Evolutionary conservation across 805 yeast species (phyloP), one percentile per base, ranked within the genome.

Genomic region (Metschnikowia cerradonensis): DNA sequence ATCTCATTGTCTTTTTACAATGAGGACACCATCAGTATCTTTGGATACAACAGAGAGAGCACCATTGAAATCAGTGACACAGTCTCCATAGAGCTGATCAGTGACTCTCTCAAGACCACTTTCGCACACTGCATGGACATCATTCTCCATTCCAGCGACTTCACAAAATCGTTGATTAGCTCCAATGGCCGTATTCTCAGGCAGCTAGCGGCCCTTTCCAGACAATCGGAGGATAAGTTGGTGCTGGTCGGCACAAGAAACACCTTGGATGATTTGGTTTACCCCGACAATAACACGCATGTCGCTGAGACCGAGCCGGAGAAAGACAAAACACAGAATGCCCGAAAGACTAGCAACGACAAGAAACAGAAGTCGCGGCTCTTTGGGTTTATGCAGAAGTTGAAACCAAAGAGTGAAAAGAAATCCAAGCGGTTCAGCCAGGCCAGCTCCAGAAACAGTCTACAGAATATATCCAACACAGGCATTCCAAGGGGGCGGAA

Each of bases 1-100:
- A 60, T 84, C n/a, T 73, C 76, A 38, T 79, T 81, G 0, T 67
- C 68, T 32, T 71, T 77, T 41, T 53, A 66, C 7, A 72, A 70
- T 22, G 75, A 70, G 10, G 52, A 56, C 26, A 56, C 58, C 2
- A 46, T 56, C 19, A 53, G 50, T 15, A 39, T 58, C 20, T 19
- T 26, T 17, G 61, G 60, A 4, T 48, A 40, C 34, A 50, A 48
- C 23, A 47, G 58, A 10, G 51, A 54, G 35, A 45, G 37, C 44
- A 52, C 45, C 47, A 51, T 60, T 17, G 56, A 56, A 14, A 40
- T 63, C 6, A 60, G 63, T 37, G 68, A 65, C 23, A 56, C 62
- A 4, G 57, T 68, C 13, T 43, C 52, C 2, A 57, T 60, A 2
- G 54, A 52, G 2, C 52, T 65, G 6, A 61, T 73, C 31, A 62